phyloP scores from a whole-genome alignment of 2,329 filamentous ascomycete genomes.

The Diplodia sapinea region DNA sequence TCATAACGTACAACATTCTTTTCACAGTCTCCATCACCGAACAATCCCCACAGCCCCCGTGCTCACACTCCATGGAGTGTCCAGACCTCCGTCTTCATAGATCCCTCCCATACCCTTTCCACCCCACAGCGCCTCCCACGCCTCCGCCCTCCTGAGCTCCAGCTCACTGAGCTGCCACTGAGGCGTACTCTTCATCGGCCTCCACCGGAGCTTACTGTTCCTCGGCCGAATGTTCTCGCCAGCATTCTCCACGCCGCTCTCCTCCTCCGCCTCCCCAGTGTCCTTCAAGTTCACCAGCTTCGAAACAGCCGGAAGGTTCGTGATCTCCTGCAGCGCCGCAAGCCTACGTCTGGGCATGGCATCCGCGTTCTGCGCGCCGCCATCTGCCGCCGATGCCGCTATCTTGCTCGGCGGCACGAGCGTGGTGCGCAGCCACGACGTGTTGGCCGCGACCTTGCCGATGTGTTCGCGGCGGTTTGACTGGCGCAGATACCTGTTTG shows the following conservation, averaged over 20 bases:
- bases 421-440: constrained; percentile 22
- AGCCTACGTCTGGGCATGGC: constrained; percentile 15
- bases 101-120: constrained; percentile 4
- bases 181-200: constrained; percentile 31
- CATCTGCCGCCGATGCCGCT: not conserved
- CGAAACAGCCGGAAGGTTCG: constrained; percentile 18
- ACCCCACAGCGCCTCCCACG: constrained; percentile 29
- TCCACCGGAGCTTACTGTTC: constrained; percentile 24
- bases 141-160: constrained; percentile 24
- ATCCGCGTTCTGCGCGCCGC: not conserved
- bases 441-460: constrained; percentile 2
- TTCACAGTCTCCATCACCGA: not conserved
- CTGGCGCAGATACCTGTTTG: constrained; percentile 28
- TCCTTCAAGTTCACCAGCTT: constrained; percentile 19
- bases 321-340: constrained; percentile 26
- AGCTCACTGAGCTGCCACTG: constrained; percentile 32
- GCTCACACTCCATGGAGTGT: constrained; percentile 24
- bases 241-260: not conserved
- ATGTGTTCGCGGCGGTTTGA: constrained; percentile 27
- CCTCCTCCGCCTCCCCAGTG: constrained; percentile 3
- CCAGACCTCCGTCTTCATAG: constrained; percentile 9
- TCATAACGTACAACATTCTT: not conserved
- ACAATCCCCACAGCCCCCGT: constrained; percentile 23
- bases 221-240: not conserved
- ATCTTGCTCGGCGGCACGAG: constrained; percentile 15